phyloP scores from a whole-genome alignment of 768 basidiomycete species.

The Tulasnella sp. region DNA sequence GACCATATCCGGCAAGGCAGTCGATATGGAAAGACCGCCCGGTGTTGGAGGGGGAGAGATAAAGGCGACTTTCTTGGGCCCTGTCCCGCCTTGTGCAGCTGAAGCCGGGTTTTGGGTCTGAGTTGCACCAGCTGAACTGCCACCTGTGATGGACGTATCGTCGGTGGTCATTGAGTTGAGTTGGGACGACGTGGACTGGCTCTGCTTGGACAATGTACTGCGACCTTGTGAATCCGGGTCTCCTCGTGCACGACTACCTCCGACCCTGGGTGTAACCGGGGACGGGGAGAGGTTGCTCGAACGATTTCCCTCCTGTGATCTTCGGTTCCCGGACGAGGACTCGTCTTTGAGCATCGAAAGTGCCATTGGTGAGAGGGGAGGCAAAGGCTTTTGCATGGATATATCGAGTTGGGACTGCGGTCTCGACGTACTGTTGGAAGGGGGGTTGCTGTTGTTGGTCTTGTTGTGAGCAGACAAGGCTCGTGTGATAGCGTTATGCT shows the following conservation, averaged over 20 bases:
- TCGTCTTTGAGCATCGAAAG: neutral
- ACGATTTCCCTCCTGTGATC: neutral
- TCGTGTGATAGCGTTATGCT: neutral
- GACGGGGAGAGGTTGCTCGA: conserved; percentile 1
- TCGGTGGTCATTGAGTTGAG: conserved; percentile 15
- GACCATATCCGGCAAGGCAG: conserved; percentile 17
- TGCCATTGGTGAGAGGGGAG: neutral
- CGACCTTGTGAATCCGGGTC: conserved; percentile 14
- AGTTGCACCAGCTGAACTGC: conserved; percentile 5
- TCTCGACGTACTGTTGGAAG: neutral
- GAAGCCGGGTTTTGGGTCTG: neutral
- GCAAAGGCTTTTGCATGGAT: conserved; percentile 12
- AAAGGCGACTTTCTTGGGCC: conserved; percentile 75
- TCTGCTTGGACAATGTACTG: conserved; percentile 15
- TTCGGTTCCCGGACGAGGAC: neutral
- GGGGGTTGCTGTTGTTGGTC: conserved; percentile 12
- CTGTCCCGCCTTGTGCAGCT: neutral
- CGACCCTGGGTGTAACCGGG: conserved; percentile 4
- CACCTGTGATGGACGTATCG: conserved; percentile 1
- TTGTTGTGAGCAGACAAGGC: neutral
- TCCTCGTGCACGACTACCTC: neutral
- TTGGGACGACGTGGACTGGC: neutral
- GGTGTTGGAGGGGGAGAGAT: conserved; percentile 72
- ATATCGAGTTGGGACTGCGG: conserved; percentile 14
- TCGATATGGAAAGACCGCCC: conserved; percentile 41